These are phyloP conservation scores for Xenoacremonium recifei DNA, from an alignment of 2,329 filamentous ascomycete genomes.

Conservation along the genomic window DNA sequence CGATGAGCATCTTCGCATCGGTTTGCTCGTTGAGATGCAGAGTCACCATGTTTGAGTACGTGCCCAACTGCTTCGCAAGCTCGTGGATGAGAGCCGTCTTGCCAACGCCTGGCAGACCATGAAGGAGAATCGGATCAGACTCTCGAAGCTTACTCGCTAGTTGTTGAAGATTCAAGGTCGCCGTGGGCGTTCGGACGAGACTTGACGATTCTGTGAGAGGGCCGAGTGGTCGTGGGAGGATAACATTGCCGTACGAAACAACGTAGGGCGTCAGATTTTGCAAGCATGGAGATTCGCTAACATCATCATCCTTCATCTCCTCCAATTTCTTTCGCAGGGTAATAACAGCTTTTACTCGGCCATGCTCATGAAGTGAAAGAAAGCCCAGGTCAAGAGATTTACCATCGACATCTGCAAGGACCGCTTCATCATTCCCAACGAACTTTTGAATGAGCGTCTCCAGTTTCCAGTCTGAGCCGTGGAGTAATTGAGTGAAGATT, in stretches of 20 bases:
- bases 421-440: slow-evolving; percentile 57
- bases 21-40: slow-evolving; percentile 97
- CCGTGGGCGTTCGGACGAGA: slow-evolving; percentile 71
- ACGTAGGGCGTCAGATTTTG: slow-evolving; percentile 59
- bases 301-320: slow-evolving; percentile 11
- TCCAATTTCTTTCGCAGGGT: slow-evolving; percentile 39
- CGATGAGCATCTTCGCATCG: slow-evolving; percentile 93
- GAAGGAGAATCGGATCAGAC: slow-evolving; percentile 72
- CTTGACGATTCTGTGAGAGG: slow-evolving; percentile 43
- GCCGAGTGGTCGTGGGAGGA: slow-evolving; percentile 64
- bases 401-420: slow-evolving; percentile 75
- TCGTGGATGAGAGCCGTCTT: slow-evolving; percentile 88
- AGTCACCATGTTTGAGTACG: slow-evolving; percentile 81
- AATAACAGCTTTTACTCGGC: slow-evolving; percentile 47
- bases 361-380: slow-evolving; percentile 57
- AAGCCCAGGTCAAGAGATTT: slow-evolving; percentile 76
- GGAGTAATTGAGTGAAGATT: slow-evolving; percentile 75
- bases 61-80: slow-evolving; percentile 75
- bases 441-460: slow-evolving; percentile 69
- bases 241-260: slow-evolving; percentile 61
- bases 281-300: slow-evolving; percentile 11
- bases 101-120: slow-evolving; percentile 81
- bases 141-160: slow-evolving; percentile 68
- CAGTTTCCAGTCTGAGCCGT: slow-evolving; percentile 75
- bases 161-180: slow-evolving; percentile 65